These are phyloP conservation scores for Acer saccharum DNA, from an alignment of 345 rosid species.

Conservation along the genomic window DNA sequence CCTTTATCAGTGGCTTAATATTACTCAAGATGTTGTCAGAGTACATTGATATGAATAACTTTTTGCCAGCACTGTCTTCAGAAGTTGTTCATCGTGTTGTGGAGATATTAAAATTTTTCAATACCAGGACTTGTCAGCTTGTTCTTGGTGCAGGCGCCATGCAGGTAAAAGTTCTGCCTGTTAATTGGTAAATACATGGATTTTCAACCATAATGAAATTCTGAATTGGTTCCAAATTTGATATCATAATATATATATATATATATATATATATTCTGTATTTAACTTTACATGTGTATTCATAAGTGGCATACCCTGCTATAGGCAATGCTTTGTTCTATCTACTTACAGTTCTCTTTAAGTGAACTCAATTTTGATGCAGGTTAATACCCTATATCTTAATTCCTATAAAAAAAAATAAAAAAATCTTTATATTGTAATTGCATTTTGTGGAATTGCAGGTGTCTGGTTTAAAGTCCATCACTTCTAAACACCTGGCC, in stretches of 20 bases:
- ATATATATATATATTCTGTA: neutral
- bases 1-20: conserved; percentile 80
- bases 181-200: neutral
- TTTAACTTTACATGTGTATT: neutral
- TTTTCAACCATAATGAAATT: neutral
- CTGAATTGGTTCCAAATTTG: conserved; percentile 9
- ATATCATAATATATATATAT: neutral
- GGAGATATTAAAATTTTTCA: conserved; percentile 90
- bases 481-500: conserved; percentile 95
- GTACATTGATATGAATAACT: conserved; percentile 88
- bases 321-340: neutral
- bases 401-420: neutral
- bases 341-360: neutral
- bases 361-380: neutral
- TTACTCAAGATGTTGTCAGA: conserved; percentile 97
- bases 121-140: conserved; percentile 95
- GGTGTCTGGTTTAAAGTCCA: conserved; percentile 98
- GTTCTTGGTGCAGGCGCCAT: conserved; percentile 99
- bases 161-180: conserved; percentile 59
- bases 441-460: conserved; percentile 33
- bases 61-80: conserved; percentile 78
- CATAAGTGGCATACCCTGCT: neutral
- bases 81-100: conserved; percentile 94
- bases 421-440: neutral
- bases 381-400: neutral